phyloP scores from a whole-genome alignment of 1,139 yeast species.

The Hanseniaspora gamundiae region DNA sequence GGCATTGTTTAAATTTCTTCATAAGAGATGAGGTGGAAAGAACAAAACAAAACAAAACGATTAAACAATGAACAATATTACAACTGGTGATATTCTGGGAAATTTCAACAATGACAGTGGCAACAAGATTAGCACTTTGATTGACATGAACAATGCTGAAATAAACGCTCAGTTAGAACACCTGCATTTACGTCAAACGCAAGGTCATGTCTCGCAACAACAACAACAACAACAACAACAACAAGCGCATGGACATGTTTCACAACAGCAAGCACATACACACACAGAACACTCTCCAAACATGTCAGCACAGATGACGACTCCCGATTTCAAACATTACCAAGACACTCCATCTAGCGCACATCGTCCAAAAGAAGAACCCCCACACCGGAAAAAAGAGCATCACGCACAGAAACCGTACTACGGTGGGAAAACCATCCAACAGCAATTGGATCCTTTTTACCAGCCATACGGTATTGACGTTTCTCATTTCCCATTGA shows the following conservation, averaged over 20 bases:
- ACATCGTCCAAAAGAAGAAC: not conserved
- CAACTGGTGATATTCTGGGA: not conserved
- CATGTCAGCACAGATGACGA: no score
- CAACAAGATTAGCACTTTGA: not conserved
- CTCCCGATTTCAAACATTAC: not conserved
- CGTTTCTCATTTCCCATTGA: conserved; percentile 39
- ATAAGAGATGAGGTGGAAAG: no score
- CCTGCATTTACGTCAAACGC: not conserved
- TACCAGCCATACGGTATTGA: conserved; percentile 31
- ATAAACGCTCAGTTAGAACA: not conserved
- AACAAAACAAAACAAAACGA: no score
- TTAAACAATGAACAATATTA: not conserved
- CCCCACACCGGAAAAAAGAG: not conserved
- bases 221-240: conserved; percentile 1
- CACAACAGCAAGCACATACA: not conserved
- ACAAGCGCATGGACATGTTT: not conserved
- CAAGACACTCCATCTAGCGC: not conserved
- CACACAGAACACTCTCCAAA: not conserved
- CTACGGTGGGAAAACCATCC: not conserved
- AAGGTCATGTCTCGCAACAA: not conserved
- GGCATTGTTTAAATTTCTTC: no score
- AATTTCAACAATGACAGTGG: not conserved
- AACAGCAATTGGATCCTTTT: conserved; percentile 22
- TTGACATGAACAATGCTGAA: not conserved
- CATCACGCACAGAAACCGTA: not conserved